These are phyloP conservation scores for Mycena filopes DNA, from an alignment of 768 basidiomycete genomes.

Conservation along the genomic window DNA sequence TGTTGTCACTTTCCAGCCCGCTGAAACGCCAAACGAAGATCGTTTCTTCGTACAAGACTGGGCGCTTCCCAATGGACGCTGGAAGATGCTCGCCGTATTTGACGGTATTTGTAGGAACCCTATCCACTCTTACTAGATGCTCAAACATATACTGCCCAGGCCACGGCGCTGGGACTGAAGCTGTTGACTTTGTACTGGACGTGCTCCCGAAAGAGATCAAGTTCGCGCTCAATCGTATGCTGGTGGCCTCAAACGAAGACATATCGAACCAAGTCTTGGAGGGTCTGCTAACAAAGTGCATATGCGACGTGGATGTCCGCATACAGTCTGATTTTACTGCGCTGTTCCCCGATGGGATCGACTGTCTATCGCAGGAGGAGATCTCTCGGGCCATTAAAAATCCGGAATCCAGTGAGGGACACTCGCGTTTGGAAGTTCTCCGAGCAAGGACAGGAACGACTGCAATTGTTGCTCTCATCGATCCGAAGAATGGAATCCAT, in stretches of 20 bases:
- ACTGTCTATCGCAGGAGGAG: constrained; percentile 8
- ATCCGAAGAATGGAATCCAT: constrained; percentile 23
- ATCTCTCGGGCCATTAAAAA: background rate
- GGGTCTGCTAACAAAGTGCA: background rate
- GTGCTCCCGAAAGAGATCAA: constrained; percentile 7
- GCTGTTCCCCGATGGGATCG: background rate
- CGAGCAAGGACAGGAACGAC: constrained; percentile 30
- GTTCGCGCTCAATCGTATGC: background rate
- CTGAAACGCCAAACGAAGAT: constrained; percentile 17
- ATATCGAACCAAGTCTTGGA: constrained; percentile 1
- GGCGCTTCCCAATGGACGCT: constrained; percentile 11
- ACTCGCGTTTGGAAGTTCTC: constrained; percentile 22
- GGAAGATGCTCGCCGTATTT: constrained; percentile 25
- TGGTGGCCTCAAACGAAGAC: background rate
- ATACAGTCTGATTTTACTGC: constrained; percentile 16
- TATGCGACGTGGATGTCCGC: constrained; percentile 17
- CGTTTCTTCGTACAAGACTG: constrained; percentile 24
- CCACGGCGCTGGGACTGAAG: constrained; percentile 22
- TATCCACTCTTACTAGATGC: background rate
- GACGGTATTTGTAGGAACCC: constrained; percentile 3
- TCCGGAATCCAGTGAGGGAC: constrained; percentile 5
- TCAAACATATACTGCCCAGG: constrained; percentile 10
- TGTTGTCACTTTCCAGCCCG: constrained; percentile 20
- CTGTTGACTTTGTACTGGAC: constrained; percentile 20
- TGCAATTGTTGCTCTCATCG: constrained; percentile 26